These are phyloP conservation scores for Peronosclerospora sorghi DNA, from an alignment of 352 stramenopile species.

Conservation along the genomic window DNA sequence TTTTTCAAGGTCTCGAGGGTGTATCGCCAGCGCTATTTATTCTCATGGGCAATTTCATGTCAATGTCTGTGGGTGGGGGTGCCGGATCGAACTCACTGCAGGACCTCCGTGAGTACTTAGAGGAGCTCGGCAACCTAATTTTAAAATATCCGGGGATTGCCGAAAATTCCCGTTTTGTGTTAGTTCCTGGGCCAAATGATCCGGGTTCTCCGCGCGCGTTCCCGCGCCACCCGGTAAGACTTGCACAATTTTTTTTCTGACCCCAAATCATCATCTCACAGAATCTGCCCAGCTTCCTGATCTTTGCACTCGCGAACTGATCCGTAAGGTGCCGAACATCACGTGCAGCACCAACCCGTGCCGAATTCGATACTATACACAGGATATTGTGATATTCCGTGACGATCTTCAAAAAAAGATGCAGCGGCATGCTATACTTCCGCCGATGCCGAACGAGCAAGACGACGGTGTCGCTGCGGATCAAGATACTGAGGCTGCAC, in stretches of 20 bases:
- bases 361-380: constrained; percentile 87
- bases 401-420: constrained; percentile 89
- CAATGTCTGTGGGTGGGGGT: constrained; percentile 60
- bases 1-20: constrained; percentile 84
- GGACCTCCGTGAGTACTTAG: constrained; percentile 78
- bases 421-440: constrained; percentile 76
- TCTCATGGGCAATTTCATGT: constrained; percentile 92
- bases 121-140: constrained; percentile 87
- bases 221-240: constrained; percentile 60
- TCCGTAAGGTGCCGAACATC: constrained; percentile 58
- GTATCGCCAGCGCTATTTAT: constrained; percentile 81
- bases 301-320: constrained; percentile 62
- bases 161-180: constrained; percentile 80
- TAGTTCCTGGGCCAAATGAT: constrained; percentile 89
- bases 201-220: constrained; percentile 72
- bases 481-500: constrained; percentile 12
- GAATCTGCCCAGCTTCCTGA: constrained; percentile 34
- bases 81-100: constrained; percentile 53
- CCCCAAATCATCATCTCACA: not conserved
- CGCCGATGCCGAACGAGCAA: constrained; percentile 31
- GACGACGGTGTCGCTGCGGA: constrained; percentile 19
- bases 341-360: constrained; percentile 88
- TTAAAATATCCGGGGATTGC: constrained; percentile 74
- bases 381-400: constrained; percentile 90
- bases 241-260: not conserved